phyloP scores from a whole-genome alignment of 108 stramenopile species.

The Nitzschia sp. region DNA sequence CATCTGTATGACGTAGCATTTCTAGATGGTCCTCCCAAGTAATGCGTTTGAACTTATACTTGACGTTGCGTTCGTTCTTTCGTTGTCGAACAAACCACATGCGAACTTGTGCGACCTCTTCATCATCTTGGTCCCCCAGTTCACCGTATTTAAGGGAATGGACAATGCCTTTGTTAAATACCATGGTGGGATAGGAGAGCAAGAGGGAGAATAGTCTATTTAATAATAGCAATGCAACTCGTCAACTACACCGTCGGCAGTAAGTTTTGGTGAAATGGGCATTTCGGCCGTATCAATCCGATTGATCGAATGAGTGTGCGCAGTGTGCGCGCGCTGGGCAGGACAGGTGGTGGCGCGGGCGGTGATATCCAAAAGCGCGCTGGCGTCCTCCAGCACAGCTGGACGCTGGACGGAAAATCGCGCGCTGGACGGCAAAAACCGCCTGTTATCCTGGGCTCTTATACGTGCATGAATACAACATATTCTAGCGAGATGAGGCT shows the following conservation, averaged over 20 bases:
- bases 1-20: background rate
- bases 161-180: background rate
- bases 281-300: background rate
- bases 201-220: background rate
- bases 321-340: background rate
- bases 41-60: background rate
- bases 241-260: background rate
- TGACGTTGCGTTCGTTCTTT: background rate
- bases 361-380: background rate
- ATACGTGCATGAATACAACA: too few species aligned
- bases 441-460: background rate
- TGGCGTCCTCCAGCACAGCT: background rate
- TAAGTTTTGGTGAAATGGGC: too few species aligned
- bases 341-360: background rate
- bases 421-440: background rate
- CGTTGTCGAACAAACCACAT: background rate
- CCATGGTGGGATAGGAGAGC: background rate
- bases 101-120: background rate
- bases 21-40: conserved; percentile 9
- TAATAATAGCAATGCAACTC: background rate
- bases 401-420: background rate
- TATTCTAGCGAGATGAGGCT: too few species aligned
- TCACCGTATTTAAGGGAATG: background rate
- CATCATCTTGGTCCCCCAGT: background rate
- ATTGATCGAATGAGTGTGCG: background rate